Percentiles rank a stretch among this genome's conserved stretches.
These are phyloP conservation scores for Heliosperma pusillum DNA, from an alignment of 148 eudicot genomes.

Conservation along the genomic window DNA sequence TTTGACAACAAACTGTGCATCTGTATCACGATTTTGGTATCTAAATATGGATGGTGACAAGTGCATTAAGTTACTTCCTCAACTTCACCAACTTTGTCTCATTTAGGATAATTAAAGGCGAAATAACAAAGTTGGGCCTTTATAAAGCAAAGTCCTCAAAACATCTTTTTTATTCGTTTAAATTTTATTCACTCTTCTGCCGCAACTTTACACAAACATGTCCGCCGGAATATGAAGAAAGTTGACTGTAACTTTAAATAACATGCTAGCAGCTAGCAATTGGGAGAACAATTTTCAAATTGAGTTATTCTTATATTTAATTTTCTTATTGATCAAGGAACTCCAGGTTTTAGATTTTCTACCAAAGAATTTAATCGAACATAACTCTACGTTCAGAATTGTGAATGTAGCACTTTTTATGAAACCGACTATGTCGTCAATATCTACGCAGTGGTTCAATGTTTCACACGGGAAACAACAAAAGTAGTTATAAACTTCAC, in stretches of 20 bases:
- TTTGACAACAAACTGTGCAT: constrained; percentile 4
- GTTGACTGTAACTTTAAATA: not conserved
- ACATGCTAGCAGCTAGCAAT: constrained; percentile 6
- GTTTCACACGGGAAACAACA: no score
- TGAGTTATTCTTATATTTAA: not conserved
- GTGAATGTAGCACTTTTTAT: no score
- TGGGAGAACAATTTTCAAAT: not conserved
- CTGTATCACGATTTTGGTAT: not conserved
- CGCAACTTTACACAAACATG: no score
- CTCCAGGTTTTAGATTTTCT: no score
- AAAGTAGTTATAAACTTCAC: not conserved
- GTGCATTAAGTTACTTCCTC: not conserved
- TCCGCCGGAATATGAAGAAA: no score
- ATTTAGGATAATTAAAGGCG: not conserved
- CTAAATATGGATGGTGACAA: no score
- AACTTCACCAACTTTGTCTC: constrained; percentile 1
- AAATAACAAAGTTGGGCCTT: not conserved
- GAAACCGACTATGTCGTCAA: no score
- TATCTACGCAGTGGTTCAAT: no score
- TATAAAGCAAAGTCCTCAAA: not conserved
- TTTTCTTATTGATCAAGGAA: not conserved
- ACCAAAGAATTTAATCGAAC: no score
- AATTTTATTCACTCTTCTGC: no score
- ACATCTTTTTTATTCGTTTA: not conserved
- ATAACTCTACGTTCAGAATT: no score